Evolutionary conservation across 2,329 filamentous ascomycete genomes (phyloP), one percentile per base, ranked within the genome.

Genomic region (Botrytis sinoallii): DNA sequence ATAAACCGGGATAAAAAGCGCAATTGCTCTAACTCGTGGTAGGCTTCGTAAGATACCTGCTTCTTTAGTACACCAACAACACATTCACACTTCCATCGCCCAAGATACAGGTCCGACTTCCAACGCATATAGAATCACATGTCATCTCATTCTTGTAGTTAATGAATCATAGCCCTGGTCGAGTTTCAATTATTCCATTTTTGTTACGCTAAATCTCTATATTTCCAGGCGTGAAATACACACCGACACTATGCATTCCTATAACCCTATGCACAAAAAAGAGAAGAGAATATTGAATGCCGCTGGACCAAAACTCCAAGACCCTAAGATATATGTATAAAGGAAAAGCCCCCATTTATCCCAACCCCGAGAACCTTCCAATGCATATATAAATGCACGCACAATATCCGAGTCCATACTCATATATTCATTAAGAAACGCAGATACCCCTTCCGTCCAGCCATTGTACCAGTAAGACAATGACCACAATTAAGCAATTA

Each of bases 341-440:
- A 68, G 35, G 55, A 48, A 42, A 42, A 57, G 25, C 3, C 20
- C 9, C 66, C 48, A 32, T 68, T 68, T 57, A 52, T 9, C 48
- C 48, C 35, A 42, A 42, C 29, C 18, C 48, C 48, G 22, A 40
- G 35, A 68, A 32, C 10, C 25, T 38, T 68, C 48, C 66, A 40
- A 67, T 67, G 46, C 44, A 52, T 67, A 66, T 66, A 22, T 14
- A n/a, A 48, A 29, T 44, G 44, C 44, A 42, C 63, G 25, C 48
- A 48, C 65, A 68, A 57, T 55, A 57, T 42, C 48, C 48, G 66
- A 55, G 46, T 68, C 35, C 65, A 40, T 68, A 42, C 48, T 48
- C 48, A 42, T 68, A 38, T 42, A 57, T 29, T 29, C 48, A 57
- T 68, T 68, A 68, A 42, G 48, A 68, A 68, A 55, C 32, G 42